Conservation (phyloP, 1,139 yeast species). For the Geotrichum bryndzae region DNA sequence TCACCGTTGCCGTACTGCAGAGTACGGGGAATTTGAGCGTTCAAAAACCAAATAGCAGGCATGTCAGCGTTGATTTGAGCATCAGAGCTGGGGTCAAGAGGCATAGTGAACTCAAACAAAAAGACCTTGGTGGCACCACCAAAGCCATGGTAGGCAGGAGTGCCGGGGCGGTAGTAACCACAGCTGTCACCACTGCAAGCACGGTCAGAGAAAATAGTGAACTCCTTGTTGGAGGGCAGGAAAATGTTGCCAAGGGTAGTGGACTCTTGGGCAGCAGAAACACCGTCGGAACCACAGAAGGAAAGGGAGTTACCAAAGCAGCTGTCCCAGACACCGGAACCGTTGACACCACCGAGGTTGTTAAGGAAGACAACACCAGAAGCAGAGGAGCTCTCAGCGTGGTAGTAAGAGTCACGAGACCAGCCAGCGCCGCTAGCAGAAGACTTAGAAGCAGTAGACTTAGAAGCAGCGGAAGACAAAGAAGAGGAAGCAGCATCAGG, state of each 20-base stretch:
- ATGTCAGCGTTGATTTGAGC: constrained; percentile 54
- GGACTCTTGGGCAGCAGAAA: constrained; percentile 54
- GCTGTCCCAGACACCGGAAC: constrained; percentile 76
- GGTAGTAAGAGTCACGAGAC: constrained; percentile 69
- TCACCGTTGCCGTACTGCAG: constrained; percentile 71
- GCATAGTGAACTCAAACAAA: constrained; percentile 87
- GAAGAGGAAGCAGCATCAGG: constrained; percentile 30
- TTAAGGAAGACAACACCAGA: constrained; percentile 77
- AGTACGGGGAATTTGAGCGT: constrained; percentile 92
- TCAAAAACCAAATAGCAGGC: constrained; percentile 95
- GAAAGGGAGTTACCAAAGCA: constrained; percentile 86
- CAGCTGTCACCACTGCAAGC: constrained; percentile 61
- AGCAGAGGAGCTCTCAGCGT: constrained; percentile 49
- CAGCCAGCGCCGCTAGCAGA: constrained; percentile 44
- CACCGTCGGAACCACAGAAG: constrained; percentile 68
- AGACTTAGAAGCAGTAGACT: constrained; percentile 27
- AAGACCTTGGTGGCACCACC: constrained; percentile 65
- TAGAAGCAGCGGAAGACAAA: constrained; percentile 22
- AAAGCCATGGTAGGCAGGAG: constrained; percentile 90
- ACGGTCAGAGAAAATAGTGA: constrained; percentile 63
- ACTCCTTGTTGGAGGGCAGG: constrained; percentile 66
- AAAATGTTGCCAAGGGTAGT: constrained; percentile 58
- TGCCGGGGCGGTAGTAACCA: constrained; percentile 79
- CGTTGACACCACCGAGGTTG: constrained; percentile 66
- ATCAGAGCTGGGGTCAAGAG: constrained; percentile 47